Evolutionary conservation across 164 flowering plant genomes (phyloP).

Genomic region (Nymphaea colorata): DNA sequence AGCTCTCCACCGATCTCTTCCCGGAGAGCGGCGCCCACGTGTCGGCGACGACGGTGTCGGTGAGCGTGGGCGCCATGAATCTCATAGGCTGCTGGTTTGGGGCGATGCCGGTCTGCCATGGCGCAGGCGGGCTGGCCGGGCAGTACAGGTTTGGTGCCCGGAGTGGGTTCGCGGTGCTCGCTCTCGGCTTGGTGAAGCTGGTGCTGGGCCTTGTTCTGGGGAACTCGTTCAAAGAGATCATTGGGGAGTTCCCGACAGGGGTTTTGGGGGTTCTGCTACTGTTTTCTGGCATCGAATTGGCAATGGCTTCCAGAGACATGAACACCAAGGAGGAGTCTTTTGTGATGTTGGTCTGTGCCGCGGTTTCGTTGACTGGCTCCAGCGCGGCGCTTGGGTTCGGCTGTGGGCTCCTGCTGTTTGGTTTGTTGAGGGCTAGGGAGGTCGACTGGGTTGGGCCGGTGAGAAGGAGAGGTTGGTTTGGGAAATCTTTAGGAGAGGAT

Average conservation of each 20-base stretch:
- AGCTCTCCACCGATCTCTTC: conserved; percentile 60
- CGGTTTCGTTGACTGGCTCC: conserved; percentile 74
- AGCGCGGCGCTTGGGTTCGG: conserved; percentile 82
- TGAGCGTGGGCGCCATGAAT: conserved; percentile 75
- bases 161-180: conserved; percentile 56
- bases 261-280: conserved; percentile 64
- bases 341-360: conserved; percentile 79
- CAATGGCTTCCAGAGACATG: conserved; percentile 85
- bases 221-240: conserved; percentile 60
- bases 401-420: conserved; percentile 51
- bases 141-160: conserved; percentile 78
- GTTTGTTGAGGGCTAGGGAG: conserved; percentile 56
- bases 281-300: conserved; percentile 81
- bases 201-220: conserved; percentile 55
- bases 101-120: conserved; percentile 84
- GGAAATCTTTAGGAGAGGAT: not conserved
- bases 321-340: conserved; percentile 64
- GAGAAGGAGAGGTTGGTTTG: not conserved
- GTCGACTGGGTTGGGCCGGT: conserved; percentile 23
- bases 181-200: conserved; percentile 60
- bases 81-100: conserved; percentile 86
- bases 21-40: conserved; percentile 33
- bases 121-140: conserved; percentile 83
- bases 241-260: conserved; percentile 60
- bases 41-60: conserved; percentile 55